Evolutionary conservation across 495 filamentous ascomycete species (phyloP).

Genomic region (Hyaloscypha hepaticicola): DNA sequence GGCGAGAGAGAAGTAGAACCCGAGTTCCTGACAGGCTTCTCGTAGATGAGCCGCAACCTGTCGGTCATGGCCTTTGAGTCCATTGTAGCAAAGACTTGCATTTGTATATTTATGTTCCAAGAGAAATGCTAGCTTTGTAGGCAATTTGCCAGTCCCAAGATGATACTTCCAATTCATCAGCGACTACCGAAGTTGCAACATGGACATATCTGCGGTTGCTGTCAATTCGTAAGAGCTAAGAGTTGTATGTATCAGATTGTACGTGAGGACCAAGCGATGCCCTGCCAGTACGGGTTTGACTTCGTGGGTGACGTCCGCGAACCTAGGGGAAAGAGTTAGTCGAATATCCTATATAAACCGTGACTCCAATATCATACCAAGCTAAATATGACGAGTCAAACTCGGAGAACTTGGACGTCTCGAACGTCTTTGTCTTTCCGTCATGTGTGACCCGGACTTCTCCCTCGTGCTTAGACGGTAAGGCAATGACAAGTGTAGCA

Average conservation of each 20-base stretch:
- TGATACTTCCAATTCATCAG: conserved; percentile 15
- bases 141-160: conserved; percentile 7
- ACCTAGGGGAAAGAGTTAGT: conserved; percentile 28
- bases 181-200: conserved; percentile 24
- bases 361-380: conserved; percentile 37
- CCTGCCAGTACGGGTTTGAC: conserved; percentile 50
- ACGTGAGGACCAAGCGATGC: conserved; percentile 52
- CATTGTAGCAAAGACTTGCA: conserved; percentile 37
- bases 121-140: conserved; percentile 36
- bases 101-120: conserved; percentile 50
- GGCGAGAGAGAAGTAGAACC: conserved; percentile 39
- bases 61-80: conserved; percentile 44
- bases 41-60: conserved; percentile 31
- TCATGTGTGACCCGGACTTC: conserved; percentile 46
- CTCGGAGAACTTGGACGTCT: conserved; percentile 37
- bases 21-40: conserved; percentile 35
- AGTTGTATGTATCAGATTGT: conserved; percentile 48
- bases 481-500: conserved; percentile 52
- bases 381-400: conserved; percentile 40
- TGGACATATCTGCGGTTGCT: conserved; percentile 15
- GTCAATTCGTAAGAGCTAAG: conserved; percentile 18
- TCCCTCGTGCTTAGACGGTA: conserved; percentile 53
- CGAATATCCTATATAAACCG: neutral
- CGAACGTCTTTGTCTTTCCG: conserved; percentile 37
- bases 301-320: conserved; percentile 55